phyloP scores from a whole-genome alignment of 2,329 filamentous ascomycete species.

The Scortechinia acanthostroma region DNA sequence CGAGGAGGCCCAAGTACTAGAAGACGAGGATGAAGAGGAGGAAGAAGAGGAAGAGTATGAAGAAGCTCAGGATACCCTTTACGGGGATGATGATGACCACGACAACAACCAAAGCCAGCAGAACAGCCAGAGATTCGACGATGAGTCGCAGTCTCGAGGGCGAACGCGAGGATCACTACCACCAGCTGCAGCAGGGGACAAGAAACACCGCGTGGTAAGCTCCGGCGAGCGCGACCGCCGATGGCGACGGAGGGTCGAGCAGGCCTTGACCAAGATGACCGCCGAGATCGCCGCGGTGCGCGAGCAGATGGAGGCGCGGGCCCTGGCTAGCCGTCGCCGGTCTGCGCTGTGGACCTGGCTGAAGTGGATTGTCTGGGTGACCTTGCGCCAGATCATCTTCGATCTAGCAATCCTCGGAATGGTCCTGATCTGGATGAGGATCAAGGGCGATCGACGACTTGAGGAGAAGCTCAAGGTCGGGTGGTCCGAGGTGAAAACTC shows the following conservation, averaged over 20 bases:
- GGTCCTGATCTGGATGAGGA: background rate
- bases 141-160: too few relatives aligned
- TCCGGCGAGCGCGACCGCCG: too few relatives aligned
- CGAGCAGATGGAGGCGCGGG: conserved; percentile 45
- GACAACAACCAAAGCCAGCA: conserved; percentile 6
- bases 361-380: conserved; percentile 38
- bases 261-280: conserved; percentile 56
- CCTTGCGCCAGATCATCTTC: conserved; percentile 44
- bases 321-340: conserved; percentile 36
- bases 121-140: background rate
- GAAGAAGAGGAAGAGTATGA: conserved; percentile 12
- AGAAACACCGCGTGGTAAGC: too few relatives aligned
- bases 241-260: conserved; percentile 53
- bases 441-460: background rate
- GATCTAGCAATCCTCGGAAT: conserved; percentile 29
- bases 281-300: conserved; percentile 59
- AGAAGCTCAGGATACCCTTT: conserved; percentile 8
- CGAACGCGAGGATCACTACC: too few relatives aligned
- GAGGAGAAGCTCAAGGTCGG: background rate
- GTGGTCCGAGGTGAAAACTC: background rate
- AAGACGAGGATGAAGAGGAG: background rate
- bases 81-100: conserved; percentile 10
- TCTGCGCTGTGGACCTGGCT: conserved; percentile 41
- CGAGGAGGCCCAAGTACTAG: background rate
- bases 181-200: too few relatives aligned